Conservation (phyloP, 75 land plant species). For the Isoetes taiwanensis region DNA sequence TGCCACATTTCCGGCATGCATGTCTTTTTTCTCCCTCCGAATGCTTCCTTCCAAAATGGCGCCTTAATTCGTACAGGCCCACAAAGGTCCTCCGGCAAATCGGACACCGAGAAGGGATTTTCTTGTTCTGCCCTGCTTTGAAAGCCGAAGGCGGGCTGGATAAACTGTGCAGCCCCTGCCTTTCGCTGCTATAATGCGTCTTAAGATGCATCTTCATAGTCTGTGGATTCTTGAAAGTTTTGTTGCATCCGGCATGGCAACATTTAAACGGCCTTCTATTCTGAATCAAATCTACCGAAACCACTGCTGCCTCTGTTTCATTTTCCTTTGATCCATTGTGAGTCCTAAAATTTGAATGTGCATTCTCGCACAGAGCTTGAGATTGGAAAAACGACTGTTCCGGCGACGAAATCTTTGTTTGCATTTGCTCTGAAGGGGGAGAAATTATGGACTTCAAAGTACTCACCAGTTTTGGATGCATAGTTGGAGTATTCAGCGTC, state of each 20-base stretch:
- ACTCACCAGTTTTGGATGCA: constrained; percentile 18
- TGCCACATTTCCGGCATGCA: constrained; percentile 24
- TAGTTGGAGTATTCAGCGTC: constrained; percentile 5
- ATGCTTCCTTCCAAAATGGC: constrained; percentile 36
- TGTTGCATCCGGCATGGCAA: constrained; percentile 12
- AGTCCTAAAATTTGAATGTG: background rate
- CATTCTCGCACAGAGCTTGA: background rate
- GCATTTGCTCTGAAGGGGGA: background rate
- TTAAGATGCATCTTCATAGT: constrained; percentile 34
- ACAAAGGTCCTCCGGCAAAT: constrained; percentile 27
- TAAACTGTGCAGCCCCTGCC: background rate
- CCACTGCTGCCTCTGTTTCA: constrained; percentile 10
- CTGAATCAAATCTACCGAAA: constrained; percentile 25
- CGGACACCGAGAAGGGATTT: constrained; percentile 36
- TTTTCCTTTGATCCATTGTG: background rate
- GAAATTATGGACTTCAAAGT: constrained; percentile 14
- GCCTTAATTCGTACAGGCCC: constrained; percentile 31
- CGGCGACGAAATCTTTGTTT: background rate
- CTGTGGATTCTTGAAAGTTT: constrained; percentile 35
- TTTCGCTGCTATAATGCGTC: constrained; percentile 11
- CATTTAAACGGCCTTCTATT: constrained; percentile 27
- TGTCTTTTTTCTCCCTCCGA: constrained; percentile 33
- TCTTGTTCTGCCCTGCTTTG: constrained; percentile 27
- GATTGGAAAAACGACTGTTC: background rate
- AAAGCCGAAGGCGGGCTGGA: background rate